Base-by-base conservation (phyloP, 345 rosid species). In the Euclidium syriacum region DNA sequence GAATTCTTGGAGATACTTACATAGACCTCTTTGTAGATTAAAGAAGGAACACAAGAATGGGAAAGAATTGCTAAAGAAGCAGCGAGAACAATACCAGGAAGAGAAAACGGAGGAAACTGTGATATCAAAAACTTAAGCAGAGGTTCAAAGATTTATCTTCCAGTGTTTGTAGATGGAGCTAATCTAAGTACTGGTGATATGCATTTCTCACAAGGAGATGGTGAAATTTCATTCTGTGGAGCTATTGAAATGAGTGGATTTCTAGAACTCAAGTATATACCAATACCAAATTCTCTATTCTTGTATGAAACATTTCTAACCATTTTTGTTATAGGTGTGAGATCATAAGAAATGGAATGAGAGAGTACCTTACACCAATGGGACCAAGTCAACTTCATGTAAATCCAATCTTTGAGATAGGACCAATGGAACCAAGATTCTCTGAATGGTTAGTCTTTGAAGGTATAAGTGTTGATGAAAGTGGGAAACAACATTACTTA, bases 131-230 rank as follows among this genome's bases (percentile, higher is more conserved):
- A 92, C 62, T 81, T 89, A 26, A 89, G 95, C 27, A 77, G 91
- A 78, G 96, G 98, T 34, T 86, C 94, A 3, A 92, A 82, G 62
- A 65, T 86, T 58, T 92, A 88, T 42, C 87, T 92, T 43, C 94
- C 98, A 1, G 96, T 92, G 25, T 88, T 86, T 34, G 82, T 92
- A 2, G 98, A 88, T 35, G 96, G 95, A 18, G 98, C 96, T 26
- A 88, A 89, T 52, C 74, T 92, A 53, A 92, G 96, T 46, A 85
- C 95, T 0, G 96, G 98, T 10, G 96, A 92, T 35, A 92, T 92
- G 98, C 98, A 92, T 71, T 92, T 88, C 56, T 92, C 98, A 7
- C 94, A 89, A 80, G 98, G 96, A 11, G 98, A 89, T 67, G 98
- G 96, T 43, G 98, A 92, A 75, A 74, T 92, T 61, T 70, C 98